These are phyloP conservation scores for Fagopyrum tataricum DNA, from an alignment of 148 eudicot species.

Conservation along the genomic window DNA sequence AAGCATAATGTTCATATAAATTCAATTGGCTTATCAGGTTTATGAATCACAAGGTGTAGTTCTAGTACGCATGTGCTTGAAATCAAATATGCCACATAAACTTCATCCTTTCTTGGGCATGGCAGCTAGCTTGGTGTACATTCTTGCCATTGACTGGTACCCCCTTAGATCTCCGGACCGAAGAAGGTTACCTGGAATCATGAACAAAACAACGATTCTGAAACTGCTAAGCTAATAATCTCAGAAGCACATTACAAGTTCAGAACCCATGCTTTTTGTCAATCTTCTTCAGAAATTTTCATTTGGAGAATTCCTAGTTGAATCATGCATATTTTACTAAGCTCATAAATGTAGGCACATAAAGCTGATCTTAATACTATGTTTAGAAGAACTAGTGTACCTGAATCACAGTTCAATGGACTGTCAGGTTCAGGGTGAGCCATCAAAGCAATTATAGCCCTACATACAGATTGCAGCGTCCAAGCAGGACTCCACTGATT, in stretches of 20 bases:
- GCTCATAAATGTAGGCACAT: not conserved
- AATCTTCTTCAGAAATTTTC: not conserved
- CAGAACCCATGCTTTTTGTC: not conserved
- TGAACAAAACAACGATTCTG: not conserved
- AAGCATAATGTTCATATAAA: not conserved
- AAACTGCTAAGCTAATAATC: not conserved
- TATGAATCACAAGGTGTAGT: not conserved
- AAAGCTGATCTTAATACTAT: not conserved
- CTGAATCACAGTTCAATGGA: conserved; percentile 50
- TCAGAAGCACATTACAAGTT: not conserved
- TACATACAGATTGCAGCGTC: conserved; percentile 94
- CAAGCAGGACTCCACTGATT: conserved; percentile 99
- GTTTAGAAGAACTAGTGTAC: conserved; percentile 13
- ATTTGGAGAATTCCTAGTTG: not conserved
- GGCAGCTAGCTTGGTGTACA: conserved; percentile 19
- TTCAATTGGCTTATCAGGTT: not conserved
- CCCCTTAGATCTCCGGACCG: conserved; percentile 19
- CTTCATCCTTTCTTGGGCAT: conserved; percentile 22
- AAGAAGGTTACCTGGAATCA: conserved; percentile 16
- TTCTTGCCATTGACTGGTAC: conserved; percentile 19
- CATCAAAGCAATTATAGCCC: conserved; percentile 97
- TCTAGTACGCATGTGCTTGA: not conserved
- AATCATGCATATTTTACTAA: not conserved
- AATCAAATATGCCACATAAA: not conserved
- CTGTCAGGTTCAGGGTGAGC: conserved; percentile 90